A percentile compares a stretch with the other conserved stretches of the same genome.
Evolutionary conservation across 179 eudicot species (phyloP).

Genomic region (Silene coronaria): DNA sequence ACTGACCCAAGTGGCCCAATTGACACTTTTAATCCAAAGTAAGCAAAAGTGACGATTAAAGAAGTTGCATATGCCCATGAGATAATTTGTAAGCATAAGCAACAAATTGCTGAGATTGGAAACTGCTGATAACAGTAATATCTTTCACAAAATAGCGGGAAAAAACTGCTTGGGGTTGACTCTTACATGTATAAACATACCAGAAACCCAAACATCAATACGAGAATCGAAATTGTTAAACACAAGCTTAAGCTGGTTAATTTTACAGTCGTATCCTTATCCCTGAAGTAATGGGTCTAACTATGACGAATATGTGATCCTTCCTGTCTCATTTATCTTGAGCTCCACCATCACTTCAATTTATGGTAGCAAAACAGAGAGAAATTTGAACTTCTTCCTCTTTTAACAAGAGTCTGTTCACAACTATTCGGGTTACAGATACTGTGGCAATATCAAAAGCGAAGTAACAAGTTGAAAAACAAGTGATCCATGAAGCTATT

Average conservation of each 20-base stretch:
- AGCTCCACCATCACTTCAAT: not conserved
- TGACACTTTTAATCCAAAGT: not conserved
- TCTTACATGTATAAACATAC: not conserved
- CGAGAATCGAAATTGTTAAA: not conserved
- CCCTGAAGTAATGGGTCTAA: not conserved
- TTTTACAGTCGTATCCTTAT: not conserved
- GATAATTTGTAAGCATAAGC: not conserved
- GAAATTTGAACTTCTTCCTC: not conserved
- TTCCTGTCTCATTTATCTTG: not conserved
- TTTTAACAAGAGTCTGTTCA: not conserved
- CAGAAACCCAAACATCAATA: not conserved
- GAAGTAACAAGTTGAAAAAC: not conserved
- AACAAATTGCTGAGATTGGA: not conserved
- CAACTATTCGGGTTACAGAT: not conserved
- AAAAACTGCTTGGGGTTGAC: not conserved
- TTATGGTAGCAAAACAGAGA: not conserved
- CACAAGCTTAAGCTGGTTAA: not conserved
- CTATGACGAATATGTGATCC: not conserved
- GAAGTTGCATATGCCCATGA: not conserved
- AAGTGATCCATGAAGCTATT: not conserved
- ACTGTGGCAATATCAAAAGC: not conserved
- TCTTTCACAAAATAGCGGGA: not conserved
- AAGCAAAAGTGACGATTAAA: conserved; percentile 1
- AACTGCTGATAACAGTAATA: not conserved
- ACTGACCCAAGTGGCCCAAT: not conserved